Evolutionary conservation across 2,329 filamentous ascomycete genomes (phyloP), one percentile per base, ranked within the genome.

Genomic region (Trichoderma sp.): DNA sequence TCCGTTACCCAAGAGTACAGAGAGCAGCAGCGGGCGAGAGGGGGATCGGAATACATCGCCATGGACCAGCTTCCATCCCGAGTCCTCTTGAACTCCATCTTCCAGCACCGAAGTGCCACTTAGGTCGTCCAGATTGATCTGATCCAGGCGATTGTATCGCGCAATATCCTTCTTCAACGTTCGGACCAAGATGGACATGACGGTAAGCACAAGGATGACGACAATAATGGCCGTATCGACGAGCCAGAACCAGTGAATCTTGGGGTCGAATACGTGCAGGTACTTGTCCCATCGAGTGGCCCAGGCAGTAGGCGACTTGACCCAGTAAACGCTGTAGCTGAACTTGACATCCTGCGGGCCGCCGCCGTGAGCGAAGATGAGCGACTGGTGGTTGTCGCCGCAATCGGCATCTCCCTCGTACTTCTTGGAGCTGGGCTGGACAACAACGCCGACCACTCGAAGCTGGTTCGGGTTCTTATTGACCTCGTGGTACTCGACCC

Each of bases 211-310:
- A 52, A 98, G 85, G 81, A 98, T 96, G 60, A 97, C 87, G 62
- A 99, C 94, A 71, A 99, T 97, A 56, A 98, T 90, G 61, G 96
- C 92, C 43, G 94, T 97, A 81, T 97, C 97, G 81, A 98, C 92
- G 61, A 99, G 89, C 70, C 94, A 97, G 83, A 98, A 97, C 96
- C 96, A 99, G 80, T 99, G 96, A 75, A 99, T 98, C 84, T 96
- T 96, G 64, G 96, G 94, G 79, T 98, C 94, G 77, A 94, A 96
- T 35, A 99, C 95, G 77, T 98, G 95, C 43, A 99, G 86, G 78
- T 98, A 98, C 81, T 97, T 98, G 85, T 99, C 96, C 96, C 96
- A 99, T 72, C 96, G 89, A 14, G 96, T 99, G 33, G 96, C 96
- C 91, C 97, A 99, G 1, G 92, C 92, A 1, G 94, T 98, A 0